A percentile compares a stretch with the other conserved stretches of the same genome.
These are phyloP conservation scores for Styphnolobium japonicum DNA, from an alignment of 306 rosid genomes.

Conservation along the genomic window DNA sequence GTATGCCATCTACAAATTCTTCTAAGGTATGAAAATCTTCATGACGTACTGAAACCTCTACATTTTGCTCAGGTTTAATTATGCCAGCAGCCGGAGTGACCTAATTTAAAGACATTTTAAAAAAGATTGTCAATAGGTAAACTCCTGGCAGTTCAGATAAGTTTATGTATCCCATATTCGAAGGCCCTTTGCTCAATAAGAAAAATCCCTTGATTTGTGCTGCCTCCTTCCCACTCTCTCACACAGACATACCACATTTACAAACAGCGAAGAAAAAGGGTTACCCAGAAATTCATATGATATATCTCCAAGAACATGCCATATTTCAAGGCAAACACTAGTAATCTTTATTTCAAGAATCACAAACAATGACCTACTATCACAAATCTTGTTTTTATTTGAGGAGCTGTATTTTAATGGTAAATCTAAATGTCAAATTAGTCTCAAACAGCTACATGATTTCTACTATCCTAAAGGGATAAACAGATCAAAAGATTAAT, in stretches of 20 bases:
- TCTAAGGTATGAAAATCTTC: constrained; percentile 64
- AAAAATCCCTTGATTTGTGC: neutral
- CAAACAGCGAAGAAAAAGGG: neutral
- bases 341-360: neutral
- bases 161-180: neutral
- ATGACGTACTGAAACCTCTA: constrained; percentile 69
- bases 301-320: neutral
- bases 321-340: neutral
- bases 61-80: constrained; percentile 67
- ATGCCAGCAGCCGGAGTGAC: constrained; percentile 79
- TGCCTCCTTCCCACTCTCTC: neutral
- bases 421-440: neutral
- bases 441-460: neutral
- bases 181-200: neutral
- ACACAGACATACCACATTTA: neutral
- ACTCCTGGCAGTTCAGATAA: constrained; percentile 8
- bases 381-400: neutral
- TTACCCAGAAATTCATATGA: neutral
- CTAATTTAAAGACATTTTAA: constrained; percentile 36
- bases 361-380: neutral
- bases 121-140: neutral
- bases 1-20: constrained; percentile 73
- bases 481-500: neutral
- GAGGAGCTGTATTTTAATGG: neutral
- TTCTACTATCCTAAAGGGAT: neutral